Evolutionary conservation across 164 flowering plant genomes (phyloP).

Genomic region (Hamamelis virginiana): DNA sequence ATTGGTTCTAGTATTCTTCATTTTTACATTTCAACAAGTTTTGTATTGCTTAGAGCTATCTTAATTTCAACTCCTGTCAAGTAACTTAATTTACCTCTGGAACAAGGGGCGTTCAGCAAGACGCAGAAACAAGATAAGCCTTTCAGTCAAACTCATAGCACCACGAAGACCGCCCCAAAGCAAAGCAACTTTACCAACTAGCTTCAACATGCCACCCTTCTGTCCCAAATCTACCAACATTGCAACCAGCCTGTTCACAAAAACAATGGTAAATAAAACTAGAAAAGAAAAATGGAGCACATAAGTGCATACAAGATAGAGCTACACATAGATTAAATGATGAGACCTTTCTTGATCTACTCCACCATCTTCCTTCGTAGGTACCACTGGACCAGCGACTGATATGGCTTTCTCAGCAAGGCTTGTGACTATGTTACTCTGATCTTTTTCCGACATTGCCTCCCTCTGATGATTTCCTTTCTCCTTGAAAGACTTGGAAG

Average conservation of each 20-base stretch:
- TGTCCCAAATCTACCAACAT: conserved; percentile 88
- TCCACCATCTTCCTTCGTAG: conserved; percentile 81
- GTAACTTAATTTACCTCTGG: conserved; percentile 53
- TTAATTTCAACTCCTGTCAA: neutral
- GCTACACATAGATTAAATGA: neutral
- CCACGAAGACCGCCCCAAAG: conserved; percentile 99
- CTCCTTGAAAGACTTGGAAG: conserved; percentile 29
- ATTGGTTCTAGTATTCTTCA: no score
- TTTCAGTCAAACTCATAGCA: conserved; percentile 91
- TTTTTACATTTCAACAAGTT: neutral
- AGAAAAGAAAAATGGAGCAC: neutral
- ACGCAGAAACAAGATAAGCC: conserved; percentile 74
- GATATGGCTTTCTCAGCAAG: conserved; percentile 98
- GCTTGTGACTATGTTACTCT: conserved; percentile 60
- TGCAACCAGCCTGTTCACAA: conserved; percentile 67
- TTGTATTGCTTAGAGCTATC: neutral
- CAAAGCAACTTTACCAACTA: conserved; percentile 85
- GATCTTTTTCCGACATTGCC: conserved; percentile 31
- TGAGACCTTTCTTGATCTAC: conserved; percentile 90
- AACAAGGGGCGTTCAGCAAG: conserved; percentile 79
- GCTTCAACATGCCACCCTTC: conserved; percentile 71
- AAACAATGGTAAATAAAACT: neutral
- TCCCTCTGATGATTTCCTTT: conserved; percentile 34
- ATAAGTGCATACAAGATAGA: neutral
- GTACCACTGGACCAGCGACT: conserved; percentile 97